Evolutionary conservation across 192 early-diverging fungal genomes (phyloP), one percentile per base, ranked within the genome.

Genomic region (Backusella tarrabulga): DNA sequence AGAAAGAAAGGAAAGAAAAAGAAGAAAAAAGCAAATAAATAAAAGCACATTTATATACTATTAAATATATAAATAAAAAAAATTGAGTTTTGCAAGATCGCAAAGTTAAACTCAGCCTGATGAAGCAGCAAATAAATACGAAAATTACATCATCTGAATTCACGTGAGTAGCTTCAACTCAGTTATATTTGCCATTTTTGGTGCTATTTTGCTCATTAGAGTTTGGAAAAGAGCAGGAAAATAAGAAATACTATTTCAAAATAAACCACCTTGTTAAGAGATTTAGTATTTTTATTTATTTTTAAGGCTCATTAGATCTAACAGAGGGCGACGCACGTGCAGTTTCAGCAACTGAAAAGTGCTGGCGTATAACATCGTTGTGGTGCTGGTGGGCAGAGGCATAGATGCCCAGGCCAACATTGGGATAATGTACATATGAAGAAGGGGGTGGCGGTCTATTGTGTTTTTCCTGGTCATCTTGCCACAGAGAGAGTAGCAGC

Each of bases 331-430:
- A 41, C 15, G 68, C 35, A 35, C 68, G 17, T 70, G 68, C 3
- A 23, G 68, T 70, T 35, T 70, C 68, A 70, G 34, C 12, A 38
- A 40, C 34, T 26, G 80, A 72, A 4, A 74, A 19, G 6, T 77
- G 80, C 26, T 81, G 80, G 9, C 76, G 23, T 46, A 81, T 81
- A 15, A 81, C 80, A 77, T 81, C 80, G 34, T 72, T 77, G 19
- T 81, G 80, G 54, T 81, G 80, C 21, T 77, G 80, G 40, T 81
- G 80, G 15, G 80, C 80, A 23, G 80, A 81, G 11, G 80, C 80
- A 81, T 81, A 81, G 6, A 81, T 73, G 4, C 80, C 80, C 9
- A 81, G 34, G 21, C 80, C 80, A 69, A 81, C 77, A 21, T 77
- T 77, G n/a, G 67, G 73, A 41, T 81, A 81, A 11, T 52, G 52